Evolutionary conservation across 1,284 basidiomycete species (phyloP), one percentile per base, ranked within the genome.

Genomic region (Ceratobasidium sp.): DNA sequence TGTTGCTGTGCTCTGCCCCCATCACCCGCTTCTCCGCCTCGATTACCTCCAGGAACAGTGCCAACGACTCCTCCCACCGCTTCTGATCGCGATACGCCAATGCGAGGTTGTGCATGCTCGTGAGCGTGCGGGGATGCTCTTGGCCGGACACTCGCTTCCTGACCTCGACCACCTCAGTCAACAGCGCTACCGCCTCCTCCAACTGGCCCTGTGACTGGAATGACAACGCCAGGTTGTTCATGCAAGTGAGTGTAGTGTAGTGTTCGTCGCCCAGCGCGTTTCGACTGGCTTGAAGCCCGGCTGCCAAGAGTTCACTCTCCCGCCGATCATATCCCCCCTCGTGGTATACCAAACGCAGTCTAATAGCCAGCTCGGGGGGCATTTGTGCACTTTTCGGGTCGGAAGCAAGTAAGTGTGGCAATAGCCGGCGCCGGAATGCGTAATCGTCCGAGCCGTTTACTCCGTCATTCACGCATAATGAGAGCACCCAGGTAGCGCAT

Each of bases 401-500:
- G 9, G 66, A 31, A 14, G 54, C 60, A 19, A 66, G 45, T 4
- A 74, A 22, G 47, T 74, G 73, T 24, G 63, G 50, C 27, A 74
- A n/a, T 3, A 74, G 59, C 33, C 33, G 53, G 3, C 45, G 27
- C 27, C 64, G 73, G 27, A 66, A 67, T 33, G 33, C 51, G 22
- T 67, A 67, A 17, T 67, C 65, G 22, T 67, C 24, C 22, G 41
- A 57, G 11, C 57, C n/a, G n/a, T n/a, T 41, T 24, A 29, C 29
- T n/a, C 53, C 11, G 41, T 41, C 36, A 24, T 53, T 53, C 7
- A 57, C 53, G 24, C 62, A 74, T 11, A 50, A 27, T 17, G 60
- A 51, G 17, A 74, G 51, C 15, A 74, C 63, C 8, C 44, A 54
- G 6, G 63, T 53, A 1, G 73, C 33, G 41, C 53, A 48, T 41